phyloP scores from a whole-genome alignment of 164 flowering plant species.

The Protea cynaroides region DNA sequence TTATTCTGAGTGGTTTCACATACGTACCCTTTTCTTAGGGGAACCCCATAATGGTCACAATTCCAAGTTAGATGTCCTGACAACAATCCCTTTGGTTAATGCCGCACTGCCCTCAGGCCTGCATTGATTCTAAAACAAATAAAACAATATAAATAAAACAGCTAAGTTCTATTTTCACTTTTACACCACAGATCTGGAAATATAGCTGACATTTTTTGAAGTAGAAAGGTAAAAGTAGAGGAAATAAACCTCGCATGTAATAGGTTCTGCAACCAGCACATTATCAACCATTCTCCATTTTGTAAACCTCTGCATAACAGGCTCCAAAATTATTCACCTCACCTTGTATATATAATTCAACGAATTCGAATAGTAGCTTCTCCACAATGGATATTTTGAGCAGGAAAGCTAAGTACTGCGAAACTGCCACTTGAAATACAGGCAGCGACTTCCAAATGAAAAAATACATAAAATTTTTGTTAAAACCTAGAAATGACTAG shows the following conservation, averaged over 20 bases:
- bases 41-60: constrained; percentile 76
- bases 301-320: constrained; percentile 37
- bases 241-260: constrained; percentile 48
- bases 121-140: constrained; percentile 42
- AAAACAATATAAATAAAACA: not conserved
- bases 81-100: constrained; percentile 75
- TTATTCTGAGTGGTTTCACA: not conserved
- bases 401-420: not conserved
- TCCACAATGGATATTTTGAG: not conserved
- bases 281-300: constrained; percentile 34
- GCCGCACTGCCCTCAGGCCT: constrained; percentile 64
- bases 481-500: no score
- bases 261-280: constrained; percentile 18
- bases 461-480: no score
- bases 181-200: not conserved
- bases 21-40: constrained; percentile 31
- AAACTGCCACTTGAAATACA: not conserved
- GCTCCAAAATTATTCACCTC: not conserved
- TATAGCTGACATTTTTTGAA: not conserved
- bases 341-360: no score
- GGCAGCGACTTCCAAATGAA: not conserved
- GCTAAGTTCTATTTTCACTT: not conserved
- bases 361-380: not conserved
- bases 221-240: no score
- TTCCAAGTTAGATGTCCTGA: constrained; percentile 62